A percentile compares a stretch with the other conserved stretches of the same genome.
phyloP scores from a whole-genome alignment of 352 stramenopile species.

The Phytophthora colocasiae region DNA sequence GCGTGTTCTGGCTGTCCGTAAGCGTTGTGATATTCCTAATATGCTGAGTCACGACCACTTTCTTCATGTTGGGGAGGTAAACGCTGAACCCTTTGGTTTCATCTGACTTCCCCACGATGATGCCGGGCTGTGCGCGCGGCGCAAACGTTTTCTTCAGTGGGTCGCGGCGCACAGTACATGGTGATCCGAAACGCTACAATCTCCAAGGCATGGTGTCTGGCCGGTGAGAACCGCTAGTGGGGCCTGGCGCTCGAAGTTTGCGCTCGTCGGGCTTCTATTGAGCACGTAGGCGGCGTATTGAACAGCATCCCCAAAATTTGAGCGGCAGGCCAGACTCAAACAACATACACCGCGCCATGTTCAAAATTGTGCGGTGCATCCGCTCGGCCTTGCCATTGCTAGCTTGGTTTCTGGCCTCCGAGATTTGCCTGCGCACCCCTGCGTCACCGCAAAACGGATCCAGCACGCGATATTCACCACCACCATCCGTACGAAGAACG shows the following conservation, averaged over 20 bases:
- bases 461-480: no score
- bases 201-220: neutral
- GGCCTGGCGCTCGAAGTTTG: neutral
- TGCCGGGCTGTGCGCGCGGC: no score
- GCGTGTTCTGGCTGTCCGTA: no score
- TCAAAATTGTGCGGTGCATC: constrained; percentile 39
- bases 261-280: neutral
- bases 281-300: constrained; percentile 37
- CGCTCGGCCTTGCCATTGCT: constrained; percentile 40
- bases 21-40: no score
- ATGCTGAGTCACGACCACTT: no score
- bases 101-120: constrained; percentile 1
- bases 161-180: constrained; percentile 1
- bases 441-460: no score
- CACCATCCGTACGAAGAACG: no score
- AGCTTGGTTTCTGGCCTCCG: constrained; percentile 27
- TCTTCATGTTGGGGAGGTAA: no score
- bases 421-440: constrained; percentile 11
- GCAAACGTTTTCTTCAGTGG: neutral
- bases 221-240: neutral
- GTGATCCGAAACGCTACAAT: neutral
- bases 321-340: constrained; percentile 14
- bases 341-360: constrained; percentile 21
- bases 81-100: neutral
- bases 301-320: constrained; percentile 26